A percentile compares a stretch with the other conserved stretches of the same genome.
Conservation (phyloP, 176 grass and related monocot species). For the Bonia amplexicaulis region DNA sequence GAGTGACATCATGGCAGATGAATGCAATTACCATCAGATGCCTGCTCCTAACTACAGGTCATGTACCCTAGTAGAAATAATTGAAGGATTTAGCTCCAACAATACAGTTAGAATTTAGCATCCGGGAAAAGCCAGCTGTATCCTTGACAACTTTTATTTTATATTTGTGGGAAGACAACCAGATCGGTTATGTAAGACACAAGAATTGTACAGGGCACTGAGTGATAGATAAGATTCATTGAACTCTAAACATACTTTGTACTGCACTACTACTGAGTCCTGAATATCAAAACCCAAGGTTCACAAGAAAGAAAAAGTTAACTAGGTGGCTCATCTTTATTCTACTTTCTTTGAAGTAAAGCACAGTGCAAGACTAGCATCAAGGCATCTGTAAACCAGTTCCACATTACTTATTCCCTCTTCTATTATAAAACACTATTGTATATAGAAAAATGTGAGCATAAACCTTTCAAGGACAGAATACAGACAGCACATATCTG, state of each 20-base stretch:
- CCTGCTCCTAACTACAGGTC: neutral
- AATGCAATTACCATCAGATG: neutral
- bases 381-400: neutral
- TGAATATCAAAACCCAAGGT: neutral
- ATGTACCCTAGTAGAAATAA: neutral
- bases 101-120: neutral
- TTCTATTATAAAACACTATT: neutral
- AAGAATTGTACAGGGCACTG: neutral
- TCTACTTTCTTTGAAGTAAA: neutral
- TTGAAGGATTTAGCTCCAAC: neutral
- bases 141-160: neutral
- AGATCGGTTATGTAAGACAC: neutral
- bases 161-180: neutral
- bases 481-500: neutral
- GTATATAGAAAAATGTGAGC: neutral
- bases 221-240: neutral
- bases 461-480: slow-evolving; percentile 18
- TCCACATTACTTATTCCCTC: neutral
- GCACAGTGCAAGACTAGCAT: neutral
- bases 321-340: neutral
- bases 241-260: neutral
- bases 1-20: neutral
- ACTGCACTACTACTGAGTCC: neutral
- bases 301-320: neutral
- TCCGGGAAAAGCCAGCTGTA: neutral